Evolutionary conservation across 2,329 filamentous ascomycete genomes (phyloP).

Genomic region (Akanthomyces dipterigenus): DNA sequence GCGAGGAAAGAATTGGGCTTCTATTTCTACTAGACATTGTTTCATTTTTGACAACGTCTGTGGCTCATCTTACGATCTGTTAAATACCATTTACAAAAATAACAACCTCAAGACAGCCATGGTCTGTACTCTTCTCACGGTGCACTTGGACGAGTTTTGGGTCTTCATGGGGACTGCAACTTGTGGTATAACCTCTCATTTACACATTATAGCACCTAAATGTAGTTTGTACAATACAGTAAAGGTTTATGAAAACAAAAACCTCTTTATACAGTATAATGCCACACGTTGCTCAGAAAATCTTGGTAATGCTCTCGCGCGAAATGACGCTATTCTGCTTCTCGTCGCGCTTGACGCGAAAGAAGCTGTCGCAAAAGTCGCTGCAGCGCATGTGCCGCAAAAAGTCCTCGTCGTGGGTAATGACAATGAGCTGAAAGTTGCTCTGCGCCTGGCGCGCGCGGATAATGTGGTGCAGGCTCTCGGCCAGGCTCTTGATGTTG

Average conservation of each 20-base stretch:
- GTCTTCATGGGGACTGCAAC: too few species aligned
- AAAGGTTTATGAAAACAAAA: too few species aligned
- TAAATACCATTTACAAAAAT: neutral
- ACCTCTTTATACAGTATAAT: too few species aligned
- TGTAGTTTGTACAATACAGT: neutral
- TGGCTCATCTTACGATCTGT: neutral
- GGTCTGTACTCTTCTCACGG: too few species aligned
- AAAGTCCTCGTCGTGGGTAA: constrained; percentile 98
- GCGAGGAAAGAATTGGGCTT: neutral
- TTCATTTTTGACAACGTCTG: neutral
- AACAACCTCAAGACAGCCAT: neutral
- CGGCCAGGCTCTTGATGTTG: constrained; percentile 85
- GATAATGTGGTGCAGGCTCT: constrained; percentile 83
- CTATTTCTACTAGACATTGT: neutral
- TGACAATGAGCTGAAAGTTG: constrained; percentile 97
- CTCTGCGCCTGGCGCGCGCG: constrained; percentile 72
- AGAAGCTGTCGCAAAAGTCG: constrained; percentile 91
- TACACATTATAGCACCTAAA: neutral
- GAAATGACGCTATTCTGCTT: constrained; percentile 84
- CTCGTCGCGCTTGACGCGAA: constrained; percentile 74
- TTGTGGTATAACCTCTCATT: neutral
- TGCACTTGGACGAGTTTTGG: neutral
- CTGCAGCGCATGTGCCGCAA: constrained; percentile 86
- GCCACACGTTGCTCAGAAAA: constrained; percentile 29
- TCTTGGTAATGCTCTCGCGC: constrained; percentile 53